Percentiles rank a stretch among this genome's conserved stretches.
Evolutionary conservation across 805 yeast genomes (phyloP).

Genomic region (Kodamaea leandrae): DNA sequence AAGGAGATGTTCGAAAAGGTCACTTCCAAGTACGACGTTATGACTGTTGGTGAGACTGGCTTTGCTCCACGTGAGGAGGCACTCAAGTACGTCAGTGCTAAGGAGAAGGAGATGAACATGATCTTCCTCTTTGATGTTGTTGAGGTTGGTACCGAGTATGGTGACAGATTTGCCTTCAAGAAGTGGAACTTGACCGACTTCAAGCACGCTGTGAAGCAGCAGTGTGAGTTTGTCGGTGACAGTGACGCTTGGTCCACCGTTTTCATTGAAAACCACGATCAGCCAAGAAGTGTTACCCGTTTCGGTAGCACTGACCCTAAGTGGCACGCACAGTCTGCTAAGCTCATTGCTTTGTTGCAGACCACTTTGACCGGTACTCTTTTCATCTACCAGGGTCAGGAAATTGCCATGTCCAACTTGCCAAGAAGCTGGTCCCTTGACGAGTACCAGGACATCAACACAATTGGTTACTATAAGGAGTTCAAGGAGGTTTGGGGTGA

Average conservation of each 20-base stretch:
- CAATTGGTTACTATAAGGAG: constrained; percentile 40
- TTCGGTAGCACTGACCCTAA: constrained; percentile 44
- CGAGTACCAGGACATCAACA: constrained; percentile 51
- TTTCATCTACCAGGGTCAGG: constrained; percentile 61
- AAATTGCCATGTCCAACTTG: constrained; percentile 53
- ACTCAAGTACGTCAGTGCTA: constrained; percentile 42
- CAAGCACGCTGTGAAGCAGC: constrained; percentile 27
- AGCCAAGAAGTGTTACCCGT: constrained; percentile 51
- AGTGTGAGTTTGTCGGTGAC: constrained; percentile 37
- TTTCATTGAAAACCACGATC: constrained; percentile 59
- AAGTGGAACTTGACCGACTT: constrained; percentile 37
- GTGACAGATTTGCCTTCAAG: constrained; percentile 33
- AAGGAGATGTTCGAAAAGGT: constrained; percentile 47
- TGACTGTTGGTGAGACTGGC: constrained; percentile 61
- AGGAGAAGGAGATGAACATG: constrained; percentile 40
- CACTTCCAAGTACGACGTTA: constrained; percentile 45
- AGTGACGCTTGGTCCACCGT: constrained; percentile 59
- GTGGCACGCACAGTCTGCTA: constrained; percentile 37
- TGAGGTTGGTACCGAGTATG: constrained; percentile 37
- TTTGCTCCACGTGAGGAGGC: constrained; percentile 40
- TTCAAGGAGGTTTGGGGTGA: constrained; percentile 26
- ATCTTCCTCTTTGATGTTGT: constrained; percentile 36
- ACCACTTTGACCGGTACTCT: constrained; percentile 52
- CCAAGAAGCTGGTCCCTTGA: constrained; percentile 45
- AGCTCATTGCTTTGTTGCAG: constrained; percentile 47